phyloP scores from a whole-genome alignment of 2,329 filamentous ascomycete genomes.

The Penicillium sp. region DNA sequence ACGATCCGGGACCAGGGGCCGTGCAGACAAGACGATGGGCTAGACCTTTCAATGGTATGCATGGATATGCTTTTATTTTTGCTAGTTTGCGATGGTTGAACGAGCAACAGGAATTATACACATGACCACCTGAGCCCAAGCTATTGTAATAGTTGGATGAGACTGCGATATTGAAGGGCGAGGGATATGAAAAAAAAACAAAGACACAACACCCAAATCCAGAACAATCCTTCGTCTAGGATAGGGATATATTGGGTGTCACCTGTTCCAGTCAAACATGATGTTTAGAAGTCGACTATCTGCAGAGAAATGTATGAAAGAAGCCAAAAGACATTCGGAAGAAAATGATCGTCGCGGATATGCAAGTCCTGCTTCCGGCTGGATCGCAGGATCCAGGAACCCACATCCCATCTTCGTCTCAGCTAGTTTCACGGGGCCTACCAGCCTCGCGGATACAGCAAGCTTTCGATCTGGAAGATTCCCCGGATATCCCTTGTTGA shows the following conservation, averaged over 20 bases:
- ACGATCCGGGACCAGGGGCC: background rate
- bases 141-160: background rate
- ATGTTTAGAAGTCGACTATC: slow-evolving; percentile 5
- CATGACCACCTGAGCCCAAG: background rate
- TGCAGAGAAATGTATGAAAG: background rate
- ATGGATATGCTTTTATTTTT: background rate
- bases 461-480: slow-evolving; percentile 14
- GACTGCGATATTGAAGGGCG: background rate
- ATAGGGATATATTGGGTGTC: slow-evolving; percentile 2
- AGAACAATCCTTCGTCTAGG: background rate
- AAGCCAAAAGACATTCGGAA: background rate
- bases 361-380: slow-evolving; percentile 22
- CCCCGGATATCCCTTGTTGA: slow-evolving; percentile 10
- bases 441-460: slow-evolving; percentile 4
- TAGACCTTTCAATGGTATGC: slow-evolving; percentile 5
- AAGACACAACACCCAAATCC: background rate
- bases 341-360: slow-evolving; percentile 20
- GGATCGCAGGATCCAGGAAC: slow-evolving; percentile 11
- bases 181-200: background rate
- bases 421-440: slow-evolving; percentile 3
- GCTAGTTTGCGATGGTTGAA: background rate
- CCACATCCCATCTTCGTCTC: slow-evolving; percentile 11
- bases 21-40: background rate
- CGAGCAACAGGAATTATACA: background rate
- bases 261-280: background rate